A percentile compares a stretch with the other conserved stretches of the same genome.
These are phyloP conservation scores for Mimosa bimucronata DNA, from an alignment of 306 rosid species.

Conservation along the genomic window DNA sequence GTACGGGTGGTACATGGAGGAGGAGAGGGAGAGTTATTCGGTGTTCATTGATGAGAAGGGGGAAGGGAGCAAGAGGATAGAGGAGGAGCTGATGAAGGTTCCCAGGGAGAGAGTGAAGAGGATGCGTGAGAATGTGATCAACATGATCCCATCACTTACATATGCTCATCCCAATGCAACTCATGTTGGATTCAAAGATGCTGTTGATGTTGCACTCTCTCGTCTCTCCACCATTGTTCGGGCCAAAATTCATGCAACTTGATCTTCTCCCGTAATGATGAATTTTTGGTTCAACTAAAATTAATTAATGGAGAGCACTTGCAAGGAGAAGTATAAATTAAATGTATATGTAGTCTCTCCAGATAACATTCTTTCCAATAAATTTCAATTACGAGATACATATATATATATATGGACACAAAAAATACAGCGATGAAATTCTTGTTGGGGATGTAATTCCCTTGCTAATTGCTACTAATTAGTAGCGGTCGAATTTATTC, in stretches of 20 bases:
- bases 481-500: too few relatives aligned
- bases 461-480: too few relatives aligned
- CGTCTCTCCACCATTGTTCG: slow-evolving; percentile 14
- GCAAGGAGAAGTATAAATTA: background rate
- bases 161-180: slow-evolving; percentile 62
- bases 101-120: slow-evolving; percentile 38
- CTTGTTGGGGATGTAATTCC: too few relatives aligned
- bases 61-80: slow-evolving; percentile 45
- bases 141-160: slow-evolving; percentile 54
- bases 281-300: too few relatives aligned
- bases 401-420: too few relatives aligned
- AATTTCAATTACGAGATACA: background rate
- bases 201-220: slow-evolving; percentile 55
- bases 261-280: too few relatives aligned
- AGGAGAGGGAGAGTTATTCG: slow-evolving; percentile 42
- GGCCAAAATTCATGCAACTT: background rate
- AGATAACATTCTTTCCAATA: background rate
- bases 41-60: slow-evolving; percentile 63
- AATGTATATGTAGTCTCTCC: background rate
- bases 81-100: slow-evolving; percentile 50
- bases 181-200: slow-evolving; percentile 52
- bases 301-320: too few relatives aligned
- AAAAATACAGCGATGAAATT: too few relatives aligned
- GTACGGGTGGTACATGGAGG: slow-evolving; percentile 56
- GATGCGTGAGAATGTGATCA: slow-evolving; percentile 54